Evolutionary conservation across 2,329 filamentous ascomycete genomes (phyloP).

Genomic region (Fusarium neocosmosporiellum): DNA sequence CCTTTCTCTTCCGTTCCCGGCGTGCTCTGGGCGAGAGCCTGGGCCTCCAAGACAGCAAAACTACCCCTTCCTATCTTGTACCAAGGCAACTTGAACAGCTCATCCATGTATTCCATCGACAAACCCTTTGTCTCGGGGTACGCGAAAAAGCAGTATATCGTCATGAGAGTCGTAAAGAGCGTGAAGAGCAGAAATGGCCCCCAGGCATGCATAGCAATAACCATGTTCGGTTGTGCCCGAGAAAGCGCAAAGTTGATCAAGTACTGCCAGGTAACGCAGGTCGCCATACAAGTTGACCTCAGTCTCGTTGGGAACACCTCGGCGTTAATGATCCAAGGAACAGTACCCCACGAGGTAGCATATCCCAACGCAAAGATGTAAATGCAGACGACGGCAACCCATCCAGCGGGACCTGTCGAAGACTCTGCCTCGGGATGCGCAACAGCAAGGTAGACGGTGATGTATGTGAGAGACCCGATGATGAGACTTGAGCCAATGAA

Average conservation of each 20-base stretch:
- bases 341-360: conserved; percentile 16
- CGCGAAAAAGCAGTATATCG: conserved; percentile 10
- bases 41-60: background rate
- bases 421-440: conserved; percentile 2
- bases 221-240: conserved; percentile 17
- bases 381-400: conserved; percentile 16
- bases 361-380: conserved; percentile 21
- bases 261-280: conserved; percentile 16
- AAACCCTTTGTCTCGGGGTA: conserved; percentile 14
- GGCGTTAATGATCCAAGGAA: conserved; percentile 21
- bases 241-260: conserved; percentile 15
- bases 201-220: conserved; percentile 16
- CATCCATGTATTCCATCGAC: conserved; percentile 17
- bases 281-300: conserved; percentile 11
- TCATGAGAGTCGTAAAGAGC: background rate
- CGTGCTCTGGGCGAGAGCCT: background rate
- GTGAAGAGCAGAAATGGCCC: conserved; percentile 15
- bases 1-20: background rate
- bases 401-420: conserved; percentile 4
- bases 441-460: conserved; percentile 12
- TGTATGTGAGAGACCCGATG: conserved; percentile 7
- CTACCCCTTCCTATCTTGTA: conserved; percentile 9
- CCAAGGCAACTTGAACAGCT: conserved; percentile 16
- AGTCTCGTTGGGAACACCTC: conserved; percentile 12
- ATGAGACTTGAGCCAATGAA: conserved; percentile 9